These are phyloP conservation scores for Cladophialophora carrionii DNA, from an alignment of 2,329 filamentous ascomycete species.

Conservation along the genomic window DNA sequence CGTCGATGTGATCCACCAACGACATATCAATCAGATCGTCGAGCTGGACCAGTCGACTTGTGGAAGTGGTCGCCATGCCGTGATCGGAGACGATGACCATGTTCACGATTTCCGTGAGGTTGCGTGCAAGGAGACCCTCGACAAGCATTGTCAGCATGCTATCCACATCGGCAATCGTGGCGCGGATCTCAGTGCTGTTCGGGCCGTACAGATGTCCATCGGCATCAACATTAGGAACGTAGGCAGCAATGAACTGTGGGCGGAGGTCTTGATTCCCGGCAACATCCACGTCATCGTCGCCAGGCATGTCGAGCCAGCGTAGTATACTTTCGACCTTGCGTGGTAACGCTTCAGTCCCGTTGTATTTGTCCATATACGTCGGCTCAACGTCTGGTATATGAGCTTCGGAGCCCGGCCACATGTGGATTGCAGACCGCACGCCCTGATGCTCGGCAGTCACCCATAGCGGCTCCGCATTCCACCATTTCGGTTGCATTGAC, in stretches of 20 bases:
- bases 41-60: constrained; percentile 77
- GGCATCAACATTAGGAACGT: constrained; percentile 88
- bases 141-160: constrained; percentile 78
- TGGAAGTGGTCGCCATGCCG: constrained; percentile 94
- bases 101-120: constrained; percentile 87
- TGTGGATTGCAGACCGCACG: constrained; percentile 81
- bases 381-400: constrained; percentile 76
- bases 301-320: constrained; percentile 81
- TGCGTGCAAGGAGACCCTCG: constrained; percentile 73
- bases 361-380: constrained; percentile 81
- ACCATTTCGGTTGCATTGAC: constrained; percentile 90
- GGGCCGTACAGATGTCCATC: constrained; percentile 88
- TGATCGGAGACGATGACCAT: constrained; percentile 96
- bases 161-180: constrained; percentile 79
- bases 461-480: constrained; percentile 93
- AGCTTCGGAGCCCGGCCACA: constrained; percentile 98
- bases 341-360: constrained; percentile 72
- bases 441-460: constrained; percentile 84
- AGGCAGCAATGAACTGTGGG: constrained; percentile 89
- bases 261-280: constrained; percentile 59
- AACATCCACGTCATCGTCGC: constrained; percentile 62
- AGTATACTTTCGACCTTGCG: constrained; percentile 80
- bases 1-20: constrained; percentile 81
- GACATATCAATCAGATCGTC: constrained; percentile 82
- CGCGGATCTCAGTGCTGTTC: constrained; percentile 87